Base-by-base conservation (phyloP, 1,284 basidiomycete genomes). In the Irpex lacteus region DNA sequence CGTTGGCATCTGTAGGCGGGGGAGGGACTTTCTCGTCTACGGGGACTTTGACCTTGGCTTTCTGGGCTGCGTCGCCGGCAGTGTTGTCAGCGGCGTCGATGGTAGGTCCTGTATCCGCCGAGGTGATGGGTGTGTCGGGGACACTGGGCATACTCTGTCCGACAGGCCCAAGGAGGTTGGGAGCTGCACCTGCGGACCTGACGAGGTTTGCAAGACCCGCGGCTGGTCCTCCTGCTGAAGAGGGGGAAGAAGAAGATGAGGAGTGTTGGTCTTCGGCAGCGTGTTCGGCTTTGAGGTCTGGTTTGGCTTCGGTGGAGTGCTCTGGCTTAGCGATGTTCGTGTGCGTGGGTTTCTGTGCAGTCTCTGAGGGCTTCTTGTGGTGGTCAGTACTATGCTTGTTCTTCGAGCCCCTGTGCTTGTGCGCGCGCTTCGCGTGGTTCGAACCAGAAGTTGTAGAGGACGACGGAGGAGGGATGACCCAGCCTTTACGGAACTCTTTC, bases 101-200 rank as follows among this genome's bases (percentile, higher is more conserved):
- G 19, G 56, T 57, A 13, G 62, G 56, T 47, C 19, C 37, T 13
- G 47, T 59, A 49, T 63, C 62, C 5, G 62, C 56, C 9, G 40
- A 19, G n/a, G 62, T 63, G 18, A 63, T 6, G 2, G 62, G 62
- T 36, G 62, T 63, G 50, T 59, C 49, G 21, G 62, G 62, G 56
- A 59, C n/a, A 8, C 13, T 19, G 9, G 62, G 62, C 6, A 54
- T n/a, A 13, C 19, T 21, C n/a, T 36, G 26, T 9, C 36, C 37
- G 32, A 32, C 56, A 34, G 38, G 26, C 13, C 44, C 52, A 4
- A 63, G 26, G 9, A 15, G 18, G n/a, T 59, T 59, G 11, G 62
- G 62, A 5, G 40, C 34, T 1, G 34, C 57, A 5, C 62, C 62
- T 49, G 44, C 34, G 32, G 56, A 53, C 57, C 59, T 63, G 26